Percentiles rank a stretch among this genome's conserved stretches.
These are phyloP conservation scores for Ogataea siamensis DNA, from an alignment of 805 yeast genomes.

Conservation along the genomic window DNA sequence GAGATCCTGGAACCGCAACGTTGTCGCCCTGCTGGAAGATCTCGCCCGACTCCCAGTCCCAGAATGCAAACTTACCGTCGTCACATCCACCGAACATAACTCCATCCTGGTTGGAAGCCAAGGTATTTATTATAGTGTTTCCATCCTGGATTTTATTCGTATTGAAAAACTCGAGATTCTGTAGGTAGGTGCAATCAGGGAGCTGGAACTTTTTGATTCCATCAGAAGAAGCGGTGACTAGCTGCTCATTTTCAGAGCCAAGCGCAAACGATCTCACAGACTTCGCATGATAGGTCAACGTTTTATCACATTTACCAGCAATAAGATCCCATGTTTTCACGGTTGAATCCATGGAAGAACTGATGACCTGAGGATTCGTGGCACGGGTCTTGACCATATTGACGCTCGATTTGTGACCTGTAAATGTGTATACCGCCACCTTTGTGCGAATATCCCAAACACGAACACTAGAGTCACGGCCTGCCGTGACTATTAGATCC, in stretches of 20 bases:
- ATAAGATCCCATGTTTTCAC: conserved; percentile 87
- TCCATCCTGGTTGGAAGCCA: conserved; percentile 58
- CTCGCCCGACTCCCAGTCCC: conserved; percentile 73
- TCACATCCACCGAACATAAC: conserved; percentile 81
- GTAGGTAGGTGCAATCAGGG: conserved; percentile 68
- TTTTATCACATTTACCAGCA: conserved; percentile 68
- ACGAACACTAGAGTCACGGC: conserved; percentile 80
- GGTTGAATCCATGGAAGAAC: conserved; percentile 83
- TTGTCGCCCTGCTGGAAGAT: conserved; percentile 55
- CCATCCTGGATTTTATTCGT: conserved; percentile 34
- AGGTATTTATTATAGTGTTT: conserved; percentile 59
- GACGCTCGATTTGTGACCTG: conserved; percentile 80
- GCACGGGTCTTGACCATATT: conserved; percentile 64
- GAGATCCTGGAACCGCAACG: conserved; percentile 65
- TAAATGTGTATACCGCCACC: conserved; percentile 66
- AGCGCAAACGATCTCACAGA: conserved; percentile 70
- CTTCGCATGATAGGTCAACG: conserved; percentile 82
- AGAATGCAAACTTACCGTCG: conserved; percentile 73
- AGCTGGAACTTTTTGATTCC: conserved; percentile 81
- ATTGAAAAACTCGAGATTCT: conserved; percentile 48
- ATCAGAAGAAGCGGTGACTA: conserved; percentile 78
- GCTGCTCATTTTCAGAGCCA: conserved; percentile 68
- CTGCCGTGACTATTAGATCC: conserved; percentile 81
- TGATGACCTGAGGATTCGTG: conserved; percentile 80
- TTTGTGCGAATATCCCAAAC: conserved; percentile 93